Base-by-base conservation (phyloP, 2,329 filamentous ascomycete genomes). In the Trichoderma hamatum region DNA sequence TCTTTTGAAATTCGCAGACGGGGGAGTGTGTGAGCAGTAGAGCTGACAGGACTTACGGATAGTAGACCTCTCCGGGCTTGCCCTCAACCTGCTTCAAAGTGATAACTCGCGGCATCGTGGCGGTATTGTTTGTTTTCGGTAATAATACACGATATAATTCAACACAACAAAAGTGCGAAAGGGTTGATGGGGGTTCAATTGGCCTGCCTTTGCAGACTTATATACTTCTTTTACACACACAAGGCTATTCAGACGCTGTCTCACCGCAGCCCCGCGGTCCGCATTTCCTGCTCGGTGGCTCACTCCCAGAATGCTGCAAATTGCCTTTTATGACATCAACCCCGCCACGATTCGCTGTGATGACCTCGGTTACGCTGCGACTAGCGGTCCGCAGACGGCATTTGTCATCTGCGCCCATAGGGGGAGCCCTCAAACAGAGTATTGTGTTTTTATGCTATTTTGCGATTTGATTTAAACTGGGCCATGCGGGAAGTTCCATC, bases 21-120 rank as follows among this genome's bases (percentile, higher is more conserved):
- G 16, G 46, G 46, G 10, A 24, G 3, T 49, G 11, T 28, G 6
- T 24, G 11, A 13, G 32, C 3, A 10, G 21, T 9, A 28, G 26
- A 1, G 13, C 7, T 6, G 1, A 74, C 65, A 73, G 72, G 30
- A 13, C 85, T 78, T 77, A 90, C 88, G 92, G 91, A 75, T 94
- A 94, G 82, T 95, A 97, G 72, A 97, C 94, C 80, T 94, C 84
- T 69, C 94, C 94, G 10, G 94, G 94, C 82, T 94, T 95, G 74
- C 92, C 92, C 73, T 93, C 90, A 63, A 91, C 83, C 73, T 92
- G 85, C 75, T 89, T 85, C 72, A 94, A 84, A 30, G 86, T 85
- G 67, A 93, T 85, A 69, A 86, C 85, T 55, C 82, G 79, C 68
- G 85, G 83, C 86, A 88, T 88, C 16, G 68, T 76, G 62, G 67